These are phyloP conservation scores for Ustulina deusta DNA, from an alignment of 2,329 filamentous ascomycete genomes.

Conservation along the genomic window DNA sequence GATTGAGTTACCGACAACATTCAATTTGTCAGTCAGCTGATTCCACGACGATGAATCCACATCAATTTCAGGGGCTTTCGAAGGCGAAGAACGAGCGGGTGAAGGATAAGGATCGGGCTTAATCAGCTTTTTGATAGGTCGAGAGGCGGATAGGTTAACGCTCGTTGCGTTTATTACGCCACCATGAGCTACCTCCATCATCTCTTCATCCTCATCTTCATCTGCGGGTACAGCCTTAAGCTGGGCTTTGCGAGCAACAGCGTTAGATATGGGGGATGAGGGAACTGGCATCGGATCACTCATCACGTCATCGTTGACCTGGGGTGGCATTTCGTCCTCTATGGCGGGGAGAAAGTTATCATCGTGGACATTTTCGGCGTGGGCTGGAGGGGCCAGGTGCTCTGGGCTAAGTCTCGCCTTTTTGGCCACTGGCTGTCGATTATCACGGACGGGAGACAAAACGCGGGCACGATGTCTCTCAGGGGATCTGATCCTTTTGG, in stretches of 20 bases:
- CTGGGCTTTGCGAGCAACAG: conserved; percentile 76
- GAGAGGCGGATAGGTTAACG: conserved; percentile 86
- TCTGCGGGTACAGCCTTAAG: conserved; percentile 64
- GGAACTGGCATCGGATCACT: conserved; percentile 77
- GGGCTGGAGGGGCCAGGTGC: conserved; percentile 60
- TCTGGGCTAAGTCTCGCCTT: conserved; percentile 67
- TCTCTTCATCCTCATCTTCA: conserved; percentile 80
- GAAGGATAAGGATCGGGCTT: conserved; percentile 76
- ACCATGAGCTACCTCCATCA: conserved; percentile 88
- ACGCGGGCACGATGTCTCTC: conserved; percentile 83
- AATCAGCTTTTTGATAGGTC: conserved; percentile 79
- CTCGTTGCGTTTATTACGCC: conserved; percentile 75
- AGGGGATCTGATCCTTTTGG: conserved; percentile 76
- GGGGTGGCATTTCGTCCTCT: conserved; percentile 68
- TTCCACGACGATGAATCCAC: conserved; percentile 91
- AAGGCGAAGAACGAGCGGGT: conserved; percentile 81
- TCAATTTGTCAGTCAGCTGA: conserved; percentile 84
- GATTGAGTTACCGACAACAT: conserved; percentile 81
- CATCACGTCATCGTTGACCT: conserved; percentile 72
- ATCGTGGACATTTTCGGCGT: conserved; percentile 67
- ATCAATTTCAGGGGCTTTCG: conserved; percentile 66
- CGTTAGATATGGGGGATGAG: conserved; percentile 87
- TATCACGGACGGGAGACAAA: conserved; percentile 76
- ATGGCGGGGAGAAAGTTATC: conserved; percentile 66
- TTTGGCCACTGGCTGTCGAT: conserved; percentile 66